Evolutionary conservation across 108 stramenopile genomes (phyloP), one percentile per base, ranked within the genome.

Genomic region (Mediolabrus comicus): DNA sequence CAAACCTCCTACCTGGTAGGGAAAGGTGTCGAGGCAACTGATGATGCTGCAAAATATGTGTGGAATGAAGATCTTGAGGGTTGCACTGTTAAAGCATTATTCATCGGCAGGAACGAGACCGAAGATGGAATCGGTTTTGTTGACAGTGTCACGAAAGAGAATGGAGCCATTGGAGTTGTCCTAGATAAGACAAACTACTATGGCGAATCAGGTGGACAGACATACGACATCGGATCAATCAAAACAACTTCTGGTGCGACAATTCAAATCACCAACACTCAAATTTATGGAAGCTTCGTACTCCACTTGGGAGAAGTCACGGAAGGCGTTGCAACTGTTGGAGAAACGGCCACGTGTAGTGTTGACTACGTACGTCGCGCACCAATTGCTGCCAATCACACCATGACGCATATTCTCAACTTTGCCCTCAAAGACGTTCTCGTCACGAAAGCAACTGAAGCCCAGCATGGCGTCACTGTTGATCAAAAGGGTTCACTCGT

Each of bases 361-460:
- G 99, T 99, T 34, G 96, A 99, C 82, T 99, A 98, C 80, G 90
- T 87, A 14, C 96, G 99, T n/a, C 94, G 98, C 33, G 65, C 78
- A 36, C 89, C 83, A 41, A 92, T 99, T 70, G 97, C 98, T 29
- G 86, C 97, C 53, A 99, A 99, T 82, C 99, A 99, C 81, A 98
- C 98, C 59, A 98, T 98, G 97, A 99, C 99, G 4, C 98, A 98
- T 79, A 88, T 98, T 58, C 91, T 99, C 41, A 99, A 99, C 86
- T 95, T 82, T 73, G 99, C 98, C 6, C 74, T 98, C 16, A 79
- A 84, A 57, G 84, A 94, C 67, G 96, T 96, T 4, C 87, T 98
- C 46, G 59, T 96, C 30, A 85, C 60, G 10, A 69, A 83, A 30
- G 72, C 71, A 12, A 67, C 74, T 28, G 70, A 55, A 26, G 84